A percentile compares a stretch with the other conserved stretches of the same genome.
phyloP scores from a whole-genome alignment of 2,329 filamentous ascomycete genomes.

The Incumbomyces lentus region DNA sequence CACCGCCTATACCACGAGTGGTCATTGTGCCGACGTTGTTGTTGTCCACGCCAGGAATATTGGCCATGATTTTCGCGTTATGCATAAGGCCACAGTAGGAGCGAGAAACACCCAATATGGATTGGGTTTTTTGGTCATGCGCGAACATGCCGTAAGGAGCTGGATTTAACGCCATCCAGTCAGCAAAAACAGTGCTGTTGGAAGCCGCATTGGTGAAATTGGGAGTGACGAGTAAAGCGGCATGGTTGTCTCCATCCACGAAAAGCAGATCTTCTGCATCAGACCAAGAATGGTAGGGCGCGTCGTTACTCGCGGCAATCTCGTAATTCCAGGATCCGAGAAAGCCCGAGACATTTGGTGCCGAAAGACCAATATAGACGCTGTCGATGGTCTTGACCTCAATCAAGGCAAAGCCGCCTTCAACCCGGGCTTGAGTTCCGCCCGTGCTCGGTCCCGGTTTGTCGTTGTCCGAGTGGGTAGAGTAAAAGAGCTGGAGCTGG shows the following conservation, averaged over 20 bases:
- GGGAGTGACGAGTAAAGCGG: slow-evolving; percentile 68
- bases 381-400: slow-evolving; percentile 52
- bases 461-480: slow-evolving; percentile 52
- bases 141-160: slow-evolving; percentile 71
- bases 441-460: slow-evolving; percentile 52
- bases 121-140: slow-evolving; percentile 47
- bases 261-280: slow-evolving; percentile 55
- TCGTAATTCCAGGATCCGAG: slow-evolving; percentile 66
- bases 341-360: slow-evolving; percentile 56
- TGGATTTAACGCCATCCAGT: slow-evolving; percentile 47
- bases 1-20: slow-evolving; percentile 51
- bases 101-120: slow-evolving; percentile 58
- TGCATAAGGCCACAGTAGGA: slow-evolving; percentile 73
- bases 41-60: slow-evolving; percentile 41
- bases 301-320: slow-evolving; percentile 71
- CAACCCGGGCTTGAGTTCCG: slow-evolving; percentile 45
- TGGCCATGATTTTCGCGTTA: slow-evolving; percentile 53
- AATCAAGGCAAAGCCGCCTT: slow-evolving; percentile 59
- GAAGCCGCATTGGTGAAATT: slow-evolving; percentile 51
- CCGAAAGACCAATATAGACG: slow-evolving; percentile 67
- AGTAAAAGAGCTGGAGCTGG: slow-evolving; percentile 71
- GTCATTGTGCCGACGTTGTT: slow-evolving; percentile 53
- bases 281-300: slow-evolving; percentile 52
- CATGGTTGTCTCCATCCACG: slow-evolving; percentile 72
- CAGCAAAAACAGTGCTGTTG: slow-evolving; percentile 38